Conservation (phyloP, 2,329 filamentous ascomycete genomes). For the Diaporthe ilicicola region DNA sequence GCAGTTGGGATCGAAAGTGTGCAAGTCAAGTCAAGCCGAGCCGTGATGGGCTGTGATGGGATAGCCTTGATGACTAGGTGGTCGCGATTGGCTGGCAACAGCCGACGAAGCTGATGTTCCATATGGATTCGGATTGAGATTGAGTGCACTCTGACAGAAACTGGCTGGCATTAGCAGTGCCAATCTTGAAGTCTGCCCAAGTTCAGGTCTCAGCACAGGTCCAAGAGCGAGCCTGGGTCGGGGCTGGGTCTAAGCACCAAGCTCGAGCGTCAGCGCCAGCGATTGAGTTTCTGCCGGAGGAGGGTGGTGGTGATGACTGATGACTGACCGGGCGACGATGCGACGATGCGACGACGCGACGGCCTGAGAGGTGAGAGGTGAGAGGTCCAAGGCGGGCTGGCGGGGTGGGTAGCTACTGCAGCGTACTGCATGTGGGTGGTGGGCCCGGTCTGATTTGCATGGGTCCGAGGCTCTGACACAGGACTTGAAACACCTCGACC, state of each 20-base stretch:
- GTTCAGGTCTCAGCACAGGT: neutral
- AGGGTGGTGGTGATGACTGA: neutral
- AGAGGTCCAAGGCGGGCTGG: neutral
- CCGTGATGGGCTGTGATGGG: neutral
- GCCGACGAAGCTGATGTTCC: conserved; percentile 17
- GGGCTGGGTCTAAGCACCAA: neutral
- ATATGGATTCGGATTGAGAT: conserved; percentile 16
- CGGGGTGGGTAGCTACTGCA: conserved; percentile 1
- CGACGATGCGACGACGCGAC: too few relatives aligned
- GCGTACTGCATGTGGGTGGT: conserved; percentile 14
- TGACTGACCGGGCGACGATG: neutral
- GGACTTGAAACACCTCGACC: conserved; percentile 24
- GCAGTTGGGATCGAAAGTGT: neutral
- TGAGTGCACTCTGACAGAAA: conserved; percentile 21
- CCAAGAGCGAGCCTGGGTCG: neutral
- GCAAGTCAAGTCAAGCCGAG: conserved; percentile 23
- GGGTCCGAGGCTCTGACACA: conserved; percentile 27
- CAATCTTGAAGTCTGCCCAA: conserved; percentile 21
- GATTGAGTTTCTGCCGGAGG: conserved; percentile 5
- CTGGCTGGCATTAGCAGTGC: conserved; percentile 6
- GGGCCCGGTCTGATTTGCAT: conserved; percentile 23
- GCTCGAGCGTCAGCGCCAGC: neutral
- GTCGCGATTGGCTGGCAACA: conserved; percentile 17
- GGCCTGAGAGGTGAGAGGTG: neutral
- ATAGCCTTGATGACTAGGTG: neutral